Evolutionary conservation across 352 stramenopile species (phyloP).

Genomic region (Phytophthora palmivora): DNA sequence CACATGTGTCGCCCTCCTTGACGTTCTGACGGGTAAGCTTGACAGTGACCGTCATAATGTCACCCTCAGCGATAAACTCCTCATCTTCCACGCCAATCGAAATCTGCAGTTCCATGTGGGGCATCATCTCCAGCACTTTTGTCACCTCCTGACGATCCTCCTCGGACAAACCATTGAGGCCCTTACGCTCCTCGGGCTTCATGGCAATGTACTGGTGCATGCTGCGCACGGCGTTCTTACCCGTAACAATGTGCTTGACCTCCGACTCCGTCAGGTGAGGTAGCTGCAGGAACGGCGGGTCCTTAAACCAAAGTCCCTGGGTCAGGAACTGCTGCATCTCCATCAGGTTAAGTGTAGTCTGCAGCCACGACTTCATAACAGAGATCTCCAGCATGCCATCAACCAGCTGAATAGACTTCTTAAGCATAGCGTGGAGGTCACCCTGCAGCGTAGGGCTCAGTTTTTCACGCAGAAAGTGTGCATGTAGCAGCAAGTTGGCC

Average conservation of each 20-base stretch:
- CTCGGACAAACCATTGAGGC: slow-evolving; percentile 91
- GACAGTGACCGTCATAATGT: slow-evolving; percentile 98
- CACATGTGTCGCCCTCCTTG: slow-evolving; percentile 93
- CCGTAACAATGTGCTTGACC: slow-evolving; percentile 92
- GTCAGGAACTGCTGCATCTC: slow-evolving; percentile 98
- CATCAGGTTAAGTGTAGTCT: slow-evolving; percentile 96
- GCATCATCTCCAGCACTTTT: slow-evolving; percentile 94
- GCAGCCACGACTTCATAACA: slow-evolving; percentile 95
- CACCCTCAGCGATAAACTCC: slow-evolving; percentile 97
- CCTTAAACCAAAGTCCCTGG: slow-evolving; percentile 96
- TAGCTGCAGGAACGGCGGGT: slow-evolving; percentile 92
- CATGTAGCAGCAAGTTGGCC: slow-evolving; percentile 93
- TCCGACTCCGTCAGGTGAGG: slow-evolving; percentile 91
- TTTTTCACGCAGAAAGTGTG: slow-evolving; percentile 94
- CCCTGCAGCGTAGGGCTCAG: slow-evolving; percentile 67
- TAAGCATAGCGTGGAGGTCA: slow-evolving; percentile 97
- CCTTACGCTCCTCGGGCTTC: slow-evolving; percentile 93
- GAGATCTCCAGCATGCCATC: slow-evolving; percentile 99
- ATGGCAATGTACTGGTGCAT: slow-evolving; percentile 96
- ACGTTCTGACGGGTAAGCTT: slow-evolving; percentile 97
- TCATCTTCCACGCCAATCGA: slow-evolving; percentile 92
- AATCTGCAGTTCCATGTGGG: slow-evolving; percentile 93
- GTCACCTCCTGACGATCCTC: slow-evolving; percentile 94
- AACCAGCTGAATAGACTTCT: slow-evolving; percentile 94
- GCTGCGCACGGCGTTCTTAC: slow-evolving; percentile 91